Evolutionary conservation across 1,284 basidiomycete genomes (phyloP).

Genomic region (Moesziomyces aphidis): DNA sequence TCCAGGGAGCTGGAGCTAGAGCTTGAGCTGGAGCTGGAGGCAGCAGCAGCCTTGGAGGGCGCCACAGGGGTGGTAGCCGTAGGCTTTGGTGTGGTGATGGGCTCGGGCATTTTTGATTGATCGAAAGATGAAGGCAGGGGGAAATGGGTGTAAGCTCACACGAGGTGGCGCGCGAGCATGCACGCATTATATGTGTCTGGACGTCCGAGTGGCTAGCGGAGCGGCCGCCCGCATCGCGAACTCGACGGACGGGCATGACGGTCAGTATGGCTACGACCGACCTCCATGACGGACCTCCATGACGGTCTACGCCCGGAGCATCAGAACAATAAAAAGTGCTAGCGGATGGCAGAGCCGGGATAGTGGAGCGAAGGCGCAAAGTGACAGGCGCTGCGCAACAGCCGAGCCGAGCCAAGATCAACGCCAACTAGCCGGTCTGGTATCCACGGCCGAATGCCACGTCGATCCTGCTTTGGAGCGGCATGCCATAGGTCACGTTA

Average conservation of each 20-base stretch:
- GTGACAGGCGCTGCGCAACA: not conserved
- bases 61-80: not conserved
- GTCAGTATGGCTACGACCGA: not conserved
- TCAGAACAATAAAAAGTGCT: no score
- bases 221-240: not conserved
- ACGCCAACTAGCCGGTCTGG: not conserved
- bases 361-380: not conserved
- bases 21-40: not conserved
- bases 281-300: not conserved
- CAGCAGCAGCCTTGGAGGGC: not conserved
- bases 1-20: constrained; percentile 15
- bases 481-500: not conserved
- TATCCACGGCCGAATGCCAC: not conserved
- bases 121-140: not conserved
- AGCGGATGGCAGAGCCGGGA: no score
- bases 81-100: constrained; percentile 13
- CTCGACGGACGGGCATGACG: not conserved
- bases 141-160: not conserved
- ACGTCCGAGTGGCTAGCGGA: no score
- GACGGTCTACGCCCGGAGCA: no score
- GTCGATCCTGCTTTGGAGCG: not conserved
- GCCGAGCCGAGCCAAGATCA: not conserved
- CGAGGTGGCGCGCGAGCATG: not conserved
- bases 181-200: not conserved
- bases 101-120: constrained; percentile 29